Evolutionary conservation across 2,329 filamentous ascomycete species (phyloP), one percentile per base, ranked within the genome.

Genomic region (Clarireedia paspali): DNA sequence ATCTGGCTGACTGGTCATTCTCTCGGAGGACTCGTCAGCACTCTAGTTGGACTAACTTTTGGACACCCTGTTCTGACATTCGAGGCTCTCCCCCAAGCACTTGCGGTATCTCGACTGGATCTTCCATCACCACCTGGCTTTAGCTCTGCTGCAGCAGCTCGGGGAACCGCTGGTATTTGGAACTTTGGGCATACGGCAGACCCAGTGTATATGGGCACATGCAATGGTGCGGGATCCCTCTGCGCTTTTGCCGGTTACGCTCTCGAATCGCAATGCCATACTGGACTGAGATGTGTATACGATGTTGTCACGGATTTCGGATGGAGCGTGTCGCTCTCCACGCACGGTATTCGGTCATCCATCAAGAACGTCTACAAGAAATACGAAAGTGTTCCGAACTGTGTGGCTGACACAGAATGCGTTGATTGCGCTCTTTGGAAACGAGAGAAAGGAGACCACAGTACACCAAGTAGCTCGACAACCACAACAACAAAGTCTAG

Each of bases 131-230:
- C 92, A 14, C 91, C 91, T 0, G 88, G 87, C 15, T 56, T 50
- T 17, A 47, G 23, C 30, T 56, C 53, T 6, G 53, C 53, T 10
- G 78, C 85, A 52, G 89, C 94, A 67, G 77, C 79, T 36, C 77
- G 89, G 45, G 72, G 80, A 55, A 79, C 83, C 64, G 92, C 89
- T 0, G 91, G 88, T 9, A 78, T 87, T 2, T 94, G 84, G 67
- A 91, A 96, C 70, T 91, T 96, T 68, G 92, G 92, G 5, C 91
- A 96, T 67, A 96, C 91, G 0, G 91, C 92, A 0, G 92, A 97
- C 70, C 92, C 92, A 0, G 83, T 97, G 40, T 97, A 86, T 67
- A 91, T 95, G 73, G 92, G 92, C 24, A 88, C 85, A 0, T 96
- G 92, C 72, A 95, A 95, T 64, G 88, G 87, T 20, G 88, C 88